Base-by-base conservation (phyloP, 345 rosid species). In the Citrus glauca region DNA sequence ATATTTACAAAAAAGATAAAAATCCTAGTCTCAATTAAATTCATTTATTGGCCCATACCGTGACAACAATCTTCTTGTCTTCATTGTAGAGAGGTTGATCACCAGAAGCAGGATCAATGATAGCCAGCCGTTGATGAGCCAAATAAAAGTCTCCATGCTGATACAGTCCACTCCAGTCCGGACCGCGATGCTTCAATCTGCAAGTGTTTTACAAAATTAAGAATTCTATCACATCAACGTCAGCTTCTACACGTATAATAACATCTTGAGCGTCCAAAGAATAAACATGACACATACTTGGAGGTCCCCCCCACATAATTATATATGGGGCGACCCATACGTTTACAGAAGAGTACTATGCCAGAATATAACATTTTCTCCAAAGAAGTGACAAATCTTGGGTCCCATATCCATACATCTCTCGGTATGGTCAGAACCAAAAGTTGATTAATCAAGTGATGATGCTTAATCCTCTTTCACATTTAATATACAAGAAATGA, bases 81-180 rank as follows among this genome's bases (percentile, higher is more conserved):
- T 91, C 99, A 76, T 93, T 96, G 35, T 79, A 96, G 42, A 96
- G 98, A 74, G 99, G 98, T 75, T 96, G 98, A 78, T 96, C 99
- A 66, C 99, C 99, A 0, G 99, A 96, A 48, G 93, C 90, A 68
- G 98, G 98, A 71, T 96, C 99, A 0, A 96, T 74, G 78, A 96
- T 90, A 6, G 99, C 99, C 9, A 96, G 88, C 59, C 98, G 91
- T 82, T 96, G 98, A 83, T 94, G 99, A 2, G 98, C 87, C 85
- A 96, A 86, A 78, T 79, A 96, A 78, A 65, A 90, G 66, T 86
- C 95, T 53, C 91, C 93, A 28, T 90, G 78, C 78, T 95, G 98
- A 70, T 89, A 90, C 55, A 96, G 78, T 9, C 99, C 99, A 78
- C 99, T 96, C 99, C 99, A 96, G 82, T 96, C 99, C 7, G 99